Base-by-base conservation (phyloP, 2,329 filamentous ascomycete species). In the Dactylella cylindrospora region DNA sequence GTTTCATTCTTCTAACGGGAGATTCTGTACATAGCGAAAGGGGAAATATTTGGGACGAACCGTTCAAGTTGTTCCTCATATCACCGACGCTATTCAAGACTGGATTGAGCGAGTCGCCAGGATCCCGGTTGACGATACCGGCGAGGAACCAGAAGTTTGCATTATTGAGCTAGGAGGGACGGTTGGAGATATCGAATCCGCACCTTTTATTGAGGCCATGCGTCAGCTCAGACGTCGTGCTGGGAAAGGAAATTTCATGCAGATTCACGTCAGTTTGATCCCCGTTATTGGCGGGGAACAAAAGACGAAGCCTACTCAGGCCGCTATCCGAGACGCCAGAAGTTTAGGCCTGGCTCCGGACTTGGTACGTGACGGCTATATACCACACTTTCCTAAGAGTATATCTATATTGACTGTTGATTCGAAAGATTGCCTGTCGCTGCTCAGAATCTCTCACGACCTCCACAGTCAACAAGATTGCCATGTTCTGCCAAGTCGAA, bases 251-350 rank as follows among this genome's bases (percentile, higher is more conserved):
- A 91, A 95, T 75, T 94, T 95, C 73, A 76, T 90, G 71, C 85
- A 89, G 72, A 94, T 96, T 67, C 85, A 90, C 74, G 91, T 96
- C 65, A 90, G 86, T 3, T 88, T 90, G 68, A 85, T 97, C 26
- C 93, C 90, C 1, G 80, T 91, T 26, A 80, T 85, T 31, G 75
- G 79, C 62, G 80, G 81, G 26, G 85, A 97, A 77, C 84, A 95
- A 74, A 97, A 97, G 81, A 97, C 90, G 7, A 97, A 97, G 76
- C 93, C 93, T 0, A 98, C 93, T 0, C 93, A 98, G 73, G 83
- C 88, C 69, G 88, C 91, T 20, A 89, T 97, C 69, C 85, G 85
- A 71, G 83, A 86, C 69, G 84, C 90, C 65, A 85, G 91, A 65
- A 90, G 86, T 71, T 85, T 87, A 65, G 90, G 90, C 71, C 74